Percentiles rank a stretch among this genome's conserved stretches.
phyloP scores from a whole-genome alignment of 2,329 filamentous ascomycete species.

The Hypoxylon sp. region DNA sequence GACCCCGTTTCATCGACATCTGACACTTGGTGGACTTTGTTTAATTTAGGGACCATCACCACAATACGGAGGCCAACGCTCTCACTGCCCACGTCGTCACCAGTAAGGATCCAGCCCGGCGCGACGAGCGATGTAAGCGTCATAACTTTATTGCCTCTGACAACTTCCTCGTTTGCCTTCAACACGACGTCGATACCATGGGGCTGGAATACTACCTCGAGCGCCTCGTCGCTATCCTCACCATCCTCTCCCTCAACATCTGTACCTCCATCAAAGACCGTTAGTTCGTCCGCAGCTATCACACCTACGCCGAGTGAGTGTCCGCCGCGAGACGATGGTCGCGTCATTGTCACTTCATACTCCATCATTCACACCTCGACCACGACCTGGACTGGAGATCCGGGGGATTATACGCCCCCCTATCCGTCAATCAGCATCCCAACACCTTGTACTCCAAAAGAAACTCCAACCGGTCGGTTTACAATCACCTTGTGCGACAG shows the following conservation, averaged over 20 bases:
- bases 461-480: conserved; percentile 44
- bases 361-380: conserved; percentile 63
- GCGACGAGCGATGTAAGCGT: conserved; percentile 15
- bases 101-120: conserved; percentile 15
- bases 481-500: conserved; percentile 49
- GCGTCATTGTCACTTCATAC: conserved; percentile 55
- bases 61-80: conserved; percentile 40
- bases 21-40: conserved; percentile 18
- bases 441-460: conserved; percentile 52
- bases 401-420: conserved; percentile 60
- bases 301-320: conserved; percentile 41
- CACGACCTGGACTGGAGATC: conserved; percentile 61
- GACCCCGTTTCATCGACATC: conserved; percentile 13
- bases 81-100: conserved; percentile 30
- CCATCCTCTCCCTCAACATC: conserved; percentile 23
- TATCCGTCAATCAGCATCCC: conserved; percentile 57
- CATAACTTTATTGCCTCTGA: conserved; percentile 9
- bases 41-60: conserved; percentile 42
- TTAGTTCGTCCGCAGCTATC: conserved; percentile 11
- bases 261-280: conserved; percentile 16
- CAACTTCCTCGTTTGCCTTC: conserved; percentile 21
- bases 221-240: conserved; percentile 19
- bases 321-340: conserved; percentile 42
- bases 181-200: conserved; percentile 38
- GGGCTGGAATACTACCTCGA: conserved; percentile 37